Evolutionary conservation across 75 land plant genomes (phyloP).

Genomic region (Azolla pinnata): DNA sequence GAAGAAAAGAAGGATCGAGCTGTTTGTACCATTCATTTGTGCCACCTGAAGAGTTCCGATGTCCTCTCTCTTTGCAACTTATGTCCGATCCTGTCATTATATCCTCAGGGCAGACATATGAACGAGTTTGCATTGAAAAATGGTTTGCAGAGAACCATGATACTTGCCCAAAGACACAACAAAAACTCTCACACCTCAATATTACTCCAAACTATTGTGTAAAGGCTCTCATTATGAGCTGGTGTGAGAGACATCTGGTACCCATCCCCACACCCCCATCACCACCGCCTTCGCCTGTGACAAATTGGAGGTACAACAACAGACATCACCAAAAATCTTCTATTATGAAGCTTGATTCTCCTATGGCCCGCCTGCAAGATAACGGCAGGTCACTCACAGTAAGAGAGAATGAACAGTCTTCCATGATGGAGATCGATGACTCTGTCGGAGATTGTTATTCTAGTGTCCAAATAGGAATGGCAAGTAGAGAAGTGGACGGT

Average conservation of each 20-base stretch:
- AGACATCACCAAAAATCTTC: too few relatives aligned
- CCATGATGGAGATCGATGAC: too few relatives aligned
- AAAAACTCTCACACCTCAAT: slow-evolving; percentile 38
- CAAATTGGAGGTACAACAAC: slow-evolving; percentile 10
- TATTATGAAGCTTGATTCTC: slow-evolving; percentile 25
- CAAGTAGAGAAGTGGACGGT: slow-evolving; percentile 7
- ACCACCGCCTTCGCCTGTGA: slow-evolving; percentile 17
- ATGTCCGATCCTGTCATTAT: slow-evolving; percentile 95
- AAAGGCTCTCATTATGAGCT: slow-evolving; percentile 57
- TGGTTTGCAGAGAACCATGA: slow-evolving; percentile 83
- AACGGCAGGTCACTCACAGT: too few relatives aligned
- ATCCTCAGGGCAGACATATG: slow-evolving; percentile 88
- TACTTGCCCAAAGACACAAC: slow-evolving; percentile 69
- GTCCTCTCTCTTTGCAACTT: slow-evolving; percentile 69
- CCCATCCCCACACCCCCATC: slow-evolving; percentile 29
- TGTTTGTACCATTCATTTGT: slow-evolving; percentile 11
- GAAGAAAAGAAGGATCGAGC: slow-evolving; percentile 4
- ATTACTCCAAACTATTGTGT: slow-evolving; percentile 61
- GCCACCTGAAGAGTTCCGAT: slow-evolving; percentile 68
- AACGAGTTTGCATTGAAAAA: slow-evolving; percentile 64
- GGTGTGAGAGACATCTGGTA: slow-evolving; percentile 53
- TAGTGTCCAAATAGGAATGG: too few relatives aligned
- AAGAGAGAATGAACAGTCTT: too few relatives aligned
- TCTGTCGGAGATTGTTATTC: too few relatives aligned
- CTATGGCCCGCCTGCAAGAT: slow-evolving; percentile 21